Evolutionary conservation across 108 stramenopile genomes (phyloP), one percentile per base, ranked within the genome.

Genomic region (Bacterosira constricta): DNA sequence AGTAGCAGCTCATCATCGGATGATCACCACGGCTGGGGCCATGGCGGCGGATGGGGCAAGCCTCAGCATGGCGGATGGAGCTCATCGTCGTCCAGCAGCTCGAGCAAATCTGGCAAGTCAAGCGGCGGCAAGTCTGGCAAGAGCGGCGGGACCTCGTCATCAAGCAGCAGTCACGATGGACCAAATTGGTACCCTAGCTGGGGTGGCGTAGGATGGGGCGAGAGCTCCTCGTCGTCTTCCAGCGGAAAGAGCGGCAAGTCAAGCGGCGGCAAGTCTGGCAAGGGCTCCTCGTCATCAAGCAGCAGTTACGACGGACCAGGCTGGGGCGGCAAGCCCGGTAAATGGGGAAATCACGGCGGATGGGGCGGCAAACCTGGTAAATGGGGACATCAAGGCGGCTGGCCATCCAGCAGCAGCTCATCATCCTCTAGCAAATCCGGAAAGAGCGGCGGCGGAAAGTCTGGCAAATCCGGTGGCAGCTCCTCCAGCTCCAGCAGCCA

Each of bases 101-200:
- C 53, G 10, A 52, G 66, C 44, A 69, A 69, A 32, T 71, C 69
- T 0, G 58, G 59, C 35, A 71, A 57, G 32, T 17, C 57, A 15
- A 20, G 56, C 9, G 29, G 56, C 10, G 34, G 37, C 15, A 10
- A 38, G 20, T 62, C 41, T 46, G 41, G 61, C 23, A 31, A 32
- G 53, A 55, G 53, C 8, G 13, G 53, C 15, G 26, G 17, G 27
- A n/a, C 27, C n/a, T n/a, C n/a, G n/a, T n/a, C n/a, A 30, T 32
- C 53, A 0, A 52, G 29, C 26, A 30, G 51, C 1, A 21, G 50
- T 25, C 18, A 15, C 44, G 18, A 45, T 15, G 18, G 44, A 3
- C 17, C 17, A 15, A 18, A 15, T 25, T 17, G 34, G 58, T 7
- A 23, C 34, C 13, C 21, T 3, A 37, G 34, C 15, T 13, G 56